Conservation (phyloP, 768 basidiomycete genomes). For the Scleroderma bovista region DNA sequence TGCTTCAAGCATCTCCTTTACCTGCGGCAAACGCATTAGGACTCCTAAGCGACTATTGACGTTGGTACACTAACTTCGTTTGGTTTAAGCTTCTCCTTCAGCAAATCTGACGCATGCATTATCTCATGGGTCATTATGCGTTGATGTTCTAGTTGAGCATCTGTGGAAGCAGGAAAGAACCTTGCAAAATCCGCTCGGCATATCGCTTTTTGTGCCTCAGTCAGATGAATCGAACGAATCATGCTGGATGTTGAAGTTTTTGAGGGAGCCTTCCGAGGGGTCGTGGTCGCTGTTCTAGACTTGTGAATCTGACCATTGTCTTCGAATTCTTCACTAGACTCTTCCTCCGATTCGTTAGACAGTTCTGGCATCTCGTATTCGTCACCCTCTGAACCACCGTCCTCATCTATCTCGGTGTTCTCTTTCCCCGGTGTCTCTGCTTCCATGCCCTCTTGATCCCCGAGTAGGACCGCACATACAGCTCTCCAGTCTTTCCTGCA, state of each 20-base stretch:
- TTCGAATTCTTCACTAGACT: constrained; percentile 28
- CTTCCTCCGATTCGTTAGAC: constrained; percentile 20
- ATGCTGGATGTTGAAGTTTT: background rate
- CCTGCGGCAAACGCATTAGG: constrained; percentile 29
- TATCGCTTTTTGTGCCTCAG: constrained; percentile 45
- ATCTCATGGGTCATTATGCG: constrained; percentile 66
- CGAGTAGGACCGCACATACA: constrained; percentile 72
- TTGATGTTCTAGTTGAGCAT: constrained; percentile 43
- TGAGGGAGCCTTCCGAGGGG: constrained; percentile 1
- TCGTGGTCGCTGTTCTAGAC: constrained; percentile 8
- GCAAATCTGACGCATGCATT: constrained; percentile 48
- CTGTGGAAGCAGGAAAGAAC: constrained; percentile 59
- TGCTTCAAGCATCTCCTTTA: constrained; percentile 72
- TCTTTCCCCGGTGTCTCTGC: constrained; percentile 11
- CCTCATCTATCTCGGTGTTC: constrained; percentile 14
- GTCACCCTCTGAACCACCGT: constrained; percentile 28
- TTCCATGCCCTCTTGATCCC: constrained; percentile 26
- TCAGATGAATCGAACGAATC: constrained; percentile 31
- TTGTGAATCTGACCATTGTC: constrained; percentile 7
- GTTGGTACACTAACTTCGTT: constrained; percentile 53
- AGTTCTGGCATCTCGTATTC: constrained; percentile 21
- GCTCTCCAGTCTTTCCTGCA: constrained; percentile 71
- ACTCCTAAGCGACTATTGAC: background rate
- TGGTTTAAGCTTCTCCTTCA: constrained; percentile 66
- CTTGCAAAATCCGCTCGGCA: constrained; percentile 60